These are phyloP conservation scores for Hansenula sp. DNA, from an alignment of 1,139 yeast species.

Conservation along the genomic window DNA sequence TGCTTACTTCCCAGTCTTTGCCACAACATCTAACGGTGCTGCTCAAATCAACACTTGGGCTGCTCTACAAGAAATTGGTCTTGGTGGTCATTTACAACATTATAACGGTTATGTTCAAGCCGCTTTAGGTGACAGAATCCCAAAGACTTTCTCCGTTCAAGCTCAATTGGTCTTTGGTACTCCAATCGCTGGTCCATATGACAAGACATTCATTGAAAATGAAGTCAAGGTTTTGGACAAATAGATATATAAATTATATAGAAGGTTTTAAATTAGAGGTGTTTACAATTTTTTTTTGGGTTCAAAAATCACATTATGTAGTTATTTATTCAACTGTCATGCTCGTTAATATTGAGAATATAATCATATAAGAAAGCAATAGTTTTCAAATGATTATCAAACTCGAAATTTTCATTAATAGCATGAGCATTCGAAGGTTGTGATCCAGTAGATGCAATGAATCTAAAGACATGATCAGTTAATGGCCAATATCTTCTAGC, in stretches of 20 bases:
- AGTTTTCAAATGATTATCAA: constrained; percentile 45
- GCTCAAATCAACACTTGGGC: constrained; percentile 43
- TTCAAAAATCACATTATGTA: background rate
- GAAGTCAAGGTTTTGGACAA: constrained; percentile 27
- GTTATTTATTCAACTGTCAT: constrained; percentile 3
- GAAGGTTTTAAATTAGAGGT: background rate
- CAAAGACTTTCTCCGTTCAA: constrained; percentile 36
- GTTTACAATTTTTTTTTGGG: background rate
- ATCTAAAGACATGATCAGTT: constrained; percentile 53
- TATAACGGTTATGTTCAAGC: constrained; percentile 38
- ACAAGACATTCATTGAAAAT: constrained; percentile 32
- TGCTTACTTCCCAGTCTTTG: constrained; percentile 38
- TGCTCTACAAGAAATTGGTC: constrained; percentile 35
- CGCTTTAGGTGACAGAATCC: constrained; percentile 34
- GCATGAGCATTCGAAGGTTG: constrained; percentile 40
- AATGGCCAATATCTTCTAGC: constrained; percentile 57
- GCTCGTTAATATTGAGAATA: constrained; percentile 28
- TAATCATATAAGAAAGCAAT: constrained; percentile 51
- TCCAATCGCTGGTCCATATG: constrained; percentile 29
- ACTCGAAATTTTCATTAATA: constrained; percentile 43
- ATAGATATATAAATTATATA: background rate
- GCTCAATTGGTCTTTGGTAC: constrained; percentile 44
- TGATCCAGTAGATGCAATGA: constrained; percentile 32
- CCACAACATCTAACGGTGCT: constrained; percentile 40
- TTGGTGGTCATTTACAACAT: constrained; percentile 46